Evolutionary conservation across 768 basidiomycete genomes (phyloP), one percentile per base, ranked within the genome.

Genomic region (Boletus subparvulus): DNA sequence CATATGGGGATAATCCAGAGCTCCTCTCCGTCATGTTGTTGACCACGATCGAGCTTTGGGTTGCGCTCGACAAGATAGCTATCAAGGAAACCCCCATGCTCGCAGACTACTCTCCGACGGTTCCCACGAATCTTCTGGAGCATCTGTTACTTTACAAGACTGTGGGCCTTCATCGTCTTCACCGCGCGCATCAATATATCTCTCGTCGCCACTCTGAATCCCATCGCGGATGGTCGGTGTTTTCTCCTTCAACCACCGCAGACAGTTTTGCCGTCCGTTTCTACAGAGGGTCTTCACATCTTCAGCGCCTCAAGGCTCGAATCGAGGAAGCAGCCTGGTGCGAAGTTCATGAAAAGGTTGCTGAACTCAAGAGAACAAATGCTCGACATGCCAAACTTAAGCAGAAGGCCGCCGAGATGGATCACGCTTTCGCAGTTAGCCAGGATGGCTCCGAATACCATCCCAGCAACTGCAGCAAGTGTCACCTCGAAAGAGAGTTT

Each of bases 11-110:
- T 4, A 75, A 71, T 32, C 74, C 78, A 9, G 78, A 80, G 46
- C 55, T 69, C 28, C 42, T 67, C 7, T 80, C 80, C 0, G 51
- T 75, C 2, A 77, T 82, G 73, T 61, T 82, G 43, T 64, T 83
- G 39, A 67, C 66, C 1, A 45, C 46, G 24, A 35, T 67, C 9
- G 75, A 80, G 32, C 69, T 75, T 24, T 75, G 73, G 75, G 50
- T 73, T 5, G 75, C 66, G 0, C 54, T 76, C n/a, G 74, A 75
- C 54, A 67, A 54, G 14, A 21, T 70, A 11, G 59, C 55, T 0
- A 40, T 64, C 28, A 44, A 16, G 8, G 50, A 57, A 12, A 64
- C 58, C 21, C 68, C 73, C 9, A 55, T 76, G 10, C 50, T 75
- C 10, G 48, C 30, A 1, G 52, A 73, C 6, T 76, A 72, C 46